Conservation (phyloP, 1,284 basidiomycete species). For the Heterobasidion occidentale region DNA sequence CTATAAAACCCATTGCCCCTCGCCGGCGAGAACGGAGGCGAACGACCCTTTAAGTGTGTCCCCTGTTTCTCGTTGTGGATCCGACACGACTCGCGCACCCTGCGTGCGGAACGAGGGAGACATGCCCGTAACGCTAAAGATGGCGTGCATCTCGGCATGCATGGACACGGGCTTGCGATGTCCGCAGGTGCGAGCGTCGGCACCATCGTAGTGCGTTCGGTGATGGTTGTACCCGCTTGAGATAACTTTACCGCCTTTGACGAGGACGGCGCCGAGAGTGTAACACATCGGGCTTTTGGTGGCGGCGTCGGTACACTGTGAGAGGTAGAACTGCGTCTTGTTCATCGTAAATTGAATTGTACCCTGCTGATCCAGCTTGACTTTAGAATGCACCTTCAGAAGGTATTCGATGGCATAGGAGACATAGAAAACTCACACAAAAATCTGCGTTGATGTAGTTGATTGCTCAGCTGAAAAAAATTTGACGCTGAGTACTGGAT, state of each 20-base stretch:
- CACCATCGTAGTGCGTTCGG: constrained; percentile 44
- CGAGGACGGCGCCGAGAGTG: constrained; percentile 47
- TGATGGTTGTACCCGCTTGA: constrained; percentile 48
- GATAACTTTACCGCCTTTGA: constrained; percentile 51
- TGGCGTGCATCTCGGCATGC: constrained; percentile 58
- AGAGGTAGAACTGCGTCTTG: constrained; percentile 46
- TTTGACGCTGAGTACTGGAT: no score
- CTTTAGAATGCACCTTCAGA: no score
- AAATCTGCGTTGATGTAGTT: no score
- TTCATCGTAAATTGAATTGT: constrained; percentile 21
- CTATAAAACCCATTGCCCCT: constrained; percentile 13
- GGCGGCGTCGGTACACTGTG: constrained; percentile 43
- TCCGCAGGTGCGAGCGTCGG: constrained; percentile 30
- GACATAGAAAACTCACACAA: no score
- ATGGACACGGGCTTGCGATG: constrained; percentile 47
- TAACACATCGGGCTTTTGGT: constrained; percentile 47
- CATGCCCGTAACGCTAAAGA: constrained; percentile 44
- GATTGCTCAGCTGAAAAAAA: no score
- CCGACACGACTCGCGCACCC: constrained; percentile 18
- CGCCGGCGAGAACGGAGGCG: constrained; percentile 15
- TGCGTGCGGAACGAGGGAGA: constrained; percentile 47
- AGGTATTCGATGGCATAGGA: no score
- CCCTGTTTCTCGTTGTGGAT: neutral
- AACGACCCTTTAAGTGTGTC: constrained; percentile 13
- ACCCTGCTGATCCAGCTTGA: no score